Percentiles rank a stretch among this genome's conserved stretches.
Conservation (phyloP, 2,329 filamentous ascomycete genomes). For the Xylaria sp. region DNA sequence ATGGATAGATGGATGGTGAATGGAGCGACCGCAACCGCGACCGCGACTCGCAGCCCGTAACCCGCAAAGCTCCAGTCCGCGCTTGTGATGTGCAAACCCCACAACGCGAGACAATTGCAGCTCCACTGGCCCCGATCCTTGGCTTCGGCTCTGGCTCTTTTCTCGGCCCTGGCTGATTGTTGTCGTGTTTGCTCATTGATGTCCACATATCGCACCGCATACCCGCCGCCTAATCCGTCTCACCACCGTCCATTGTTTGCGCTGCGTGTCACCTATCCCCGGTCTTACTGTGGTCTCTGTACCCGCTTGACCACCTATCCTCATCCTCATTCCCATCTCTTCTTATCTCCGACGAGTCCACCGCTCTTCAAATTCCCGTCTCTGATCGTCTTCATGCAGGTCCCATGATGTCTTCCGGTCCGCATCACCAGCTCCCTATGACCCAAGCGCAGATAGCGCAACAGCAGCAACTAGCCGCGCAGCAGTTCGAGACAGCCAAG, state of each 20-base stretch:
- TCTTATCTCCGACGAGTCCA: slow-evolving; percentile 5
- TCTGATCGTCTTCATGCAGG: slow-evolving; percentile 52
- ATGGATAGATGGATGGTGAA: background rate
- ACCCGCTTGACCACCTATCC: slow-evolving; percentile 13
- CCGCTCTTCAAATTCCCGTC: slow-evolving; percentile 8
- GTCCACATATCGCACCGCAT: slow-evolving; percentile 27
- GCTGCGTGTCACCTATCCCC: slow-evolving; percentile 31
- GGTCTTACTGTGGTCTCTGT: slow-evolving; percentile 14
- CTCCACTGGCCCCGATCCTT: slow-evolving; percentile 33
- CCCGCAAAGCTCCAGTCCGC: slow-evolving; percentile 13
- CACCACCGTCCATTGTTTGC: slow-evolving; percentile 16
- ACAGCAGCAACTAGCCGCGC: slow-evolving; percentile 63
- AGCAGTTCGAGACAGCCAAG: slow-evolving; percentile 73
- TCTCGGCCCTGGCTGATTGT: slow-evolving; percentile 22
- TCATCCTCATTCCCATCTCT: slow-evolving; percentile 7
- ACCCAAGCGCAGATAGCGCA: slow-evolving; percentile 64
- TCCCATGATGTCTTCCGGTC: slow-evolving; percentile 66
- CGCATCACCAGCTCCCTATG: slow-evolving; percentile 62
- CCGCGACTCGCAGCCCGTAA: slow-evolving; percentile 33
- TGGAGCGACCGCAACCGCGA: slow-evolving; percentile 1
- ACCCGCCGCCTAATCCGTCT: slow-evolving; percentile 14
- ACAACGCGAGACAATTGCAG: slow-evolving; percentile 35
- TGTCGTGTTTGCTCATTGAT: slow-evolving; percentile 17
- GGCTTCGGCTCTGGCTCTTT: slow-evolving; percentile 22
- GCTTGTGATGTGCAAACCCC: slow-evolving; percentile 37